A percentile compares a stretch with the other conserved stretches of the same genome.
Evolutionary conservation across 2,329 filamentous ascomycete genomes (phyloP).

Genomic region (Microcera coccophila): DNA sequence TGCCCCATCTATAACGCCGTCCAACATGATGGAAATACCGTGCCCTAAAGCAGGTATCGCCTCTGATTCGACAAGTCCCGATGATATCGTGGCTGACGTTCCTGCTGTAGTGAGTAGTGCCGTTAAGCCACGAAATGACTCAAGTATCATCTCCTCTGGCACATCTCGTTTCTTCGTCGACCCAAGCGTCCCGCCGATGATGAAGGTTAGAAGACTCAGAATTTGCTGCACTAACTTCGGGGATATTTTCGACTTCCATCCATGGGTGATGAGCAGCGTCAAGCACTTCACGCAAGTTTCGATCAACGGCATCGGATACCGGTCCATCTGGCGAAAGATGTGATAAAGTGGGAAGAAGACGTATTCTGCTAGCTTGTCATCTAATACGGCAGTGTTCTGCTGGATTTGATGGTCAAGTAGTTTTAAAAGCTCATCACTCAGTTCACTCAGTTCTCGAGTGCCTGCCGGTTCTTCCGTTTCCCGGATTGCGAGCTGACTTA

Average conservation of each 20-base stretch:
- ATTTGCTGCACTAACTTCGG: conserved; percentile 76
- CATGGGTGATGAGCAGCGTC: conserved; percentile 66
- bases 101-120: conserved; percentile 60
- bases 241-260: conserved; percentile 72
- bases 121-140: conserved; percentile 66
- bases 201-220: conserved; percentile 76
- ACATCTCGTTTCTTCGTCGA: conserved; percentile 41
- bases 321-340: conserved; percentile 72
- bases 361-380: conserved; percentile 87
- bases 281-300: conserved; percentile 77
- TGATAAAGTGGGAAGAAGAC: conserved; percentile 89
- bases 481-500: conserved; percentile 55
- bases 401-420: conserved; percentile 45
- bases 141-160: conserved; percentile 70
- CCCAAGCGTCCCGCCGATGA: conserved; percentile 69
- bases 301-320: conserved; percentile 65
- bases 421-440: conserved; percentile 43
- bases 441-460: conserved; percentile 42
- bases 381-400: conserved; percentile 52
- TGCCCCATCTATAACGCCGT: conserved; percentile 61
- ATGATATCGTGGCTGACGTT: conserved; percentile 46
- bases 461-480: conserved; percentile 40
- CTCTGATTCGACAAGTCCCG: conserved; percentile 50
- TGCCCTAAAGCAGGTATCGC: conserved; percentile 78
- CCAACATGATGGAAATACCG: conserved; percentile 73